phyloP scores from a whole-genome alignment of 495 filamentous ascomycete species.

The Melanomma pulvis-pyrius region DNA sequence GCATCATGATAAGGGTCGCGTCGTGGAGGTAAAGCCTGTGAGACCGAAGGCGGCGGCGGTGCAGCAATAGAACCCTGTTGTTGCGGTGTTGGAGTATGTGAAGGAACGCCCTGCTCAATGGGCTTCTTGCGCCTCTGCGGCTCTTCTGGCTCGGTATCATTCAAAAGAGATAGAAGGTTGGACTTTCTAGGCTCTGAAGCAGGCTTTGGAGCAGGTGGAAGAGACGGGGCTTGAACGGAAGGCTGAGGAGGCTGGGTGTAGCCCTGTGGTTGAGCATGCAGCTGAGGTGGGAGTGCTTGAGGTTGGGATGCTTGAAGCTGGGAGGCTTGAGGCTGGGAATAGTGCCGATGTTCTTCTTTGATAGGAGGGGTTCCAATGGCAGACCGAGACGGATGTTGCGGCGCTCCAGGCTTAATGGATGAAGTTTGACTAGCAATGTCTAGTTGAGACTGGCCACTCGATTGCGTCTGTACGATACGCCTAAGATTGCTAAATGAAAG shows the following conservation, averaged over 20 bases:
- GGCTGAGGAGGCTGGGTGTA: slow-evolving; percentile 13
- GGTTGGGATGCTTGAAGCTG: slow-evolving; percentile 2
- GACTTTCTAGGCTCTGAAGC: slow-evolving; percentile 36
- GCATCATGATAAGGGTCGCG: slow-evolving; percentile 28
- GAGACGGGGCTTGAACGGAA: slow-evolving; percentile 12
- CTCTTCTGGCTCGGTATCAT: slow-evolving; percentile 37
- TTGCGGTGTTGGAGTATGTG: slow-evolving; percentile 35
- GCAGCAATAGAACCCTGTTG: slow-evolving; percentile 32
- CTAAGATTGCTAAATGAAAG: slow-evolving; percentile 15
- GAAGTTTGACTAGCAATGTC: slow-evolving; percentile 13
- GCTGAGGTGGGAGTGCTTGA: slow-evolving; percentile 15
- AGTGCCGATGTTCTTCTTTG: slow-evolving; percentile 34
- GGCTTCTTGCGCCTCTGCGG: slow-evolving; percentile 35
- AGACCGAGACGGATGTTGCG: slow-evolving; percentile 4
- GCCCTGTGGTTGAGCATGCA: slow-evolving; percentile 11
- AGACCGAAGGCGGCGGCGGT: slow-evolving; percentile 20
- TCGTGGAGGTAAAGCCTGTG: slow-evolving; percentile 15
- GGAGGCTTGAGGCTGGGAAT: slow-evolving; percentile 13
- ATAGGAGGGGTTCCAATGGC: slow-evolving; percentile 21
- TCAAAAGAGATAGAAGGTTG: slow-evolving; percentile 32
- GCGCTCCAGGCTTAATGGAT: neutral
- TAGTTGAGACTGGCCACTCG: slow-evolving; percentile 4
- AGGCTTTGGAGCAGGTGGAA: slow-evolving; percentile 24
- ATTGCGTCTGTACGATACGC: slow-evolving; percentile 13
- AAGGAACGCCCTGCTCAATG: slow-evolving; percentile 27